Conservation (phyloP, 2,329 filamentous ascomycete genomes). For the Stagonosporopsis tanaceti region DNA sequence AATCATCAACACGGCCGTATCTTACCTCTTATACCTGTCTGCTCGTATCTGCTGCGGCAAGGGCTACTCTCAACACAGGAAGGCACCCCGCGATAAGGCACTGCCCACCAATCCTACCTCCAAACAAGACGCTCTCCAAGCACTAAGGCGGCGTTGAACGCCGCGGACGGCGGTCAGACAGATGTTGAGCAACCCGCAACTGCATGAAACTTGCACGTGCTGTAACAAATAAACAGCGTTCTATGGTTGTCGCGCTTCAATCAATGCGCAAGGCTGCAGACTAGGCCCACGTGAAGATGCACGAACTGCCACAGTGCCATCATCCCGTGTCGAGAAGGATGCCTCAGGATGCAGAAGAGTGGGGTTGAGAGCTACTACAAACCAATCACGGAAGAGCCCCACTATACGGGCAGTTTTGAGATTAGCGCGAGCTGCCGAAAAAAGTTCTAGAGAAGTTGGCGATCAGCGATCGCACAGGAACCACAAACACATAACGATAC, state of each 20-base stretch:
- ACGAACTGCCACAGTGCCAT: constrained; percentile 15
- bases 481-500: background rate
- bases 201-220: constrained; percentile 17
- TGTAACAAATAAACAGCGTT: constrained; percentile 3
- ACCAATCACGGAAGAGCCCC: constrained; percentile 22
- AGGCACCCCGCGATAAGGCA: constrained; percentile 21
- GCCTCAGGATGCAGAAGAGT: constrained; percentile 4
- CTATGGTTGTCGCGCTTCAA: constrained; percentile 13
- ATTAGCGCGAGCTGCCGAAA: background rate
- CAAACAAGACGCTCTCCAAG: constrained; percentile 4
- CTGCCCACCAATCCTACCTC: constrained; percentile 14
- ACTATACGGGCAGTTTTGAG: constrained; percentile 1
- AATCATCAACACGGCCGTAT: constrained; percentile 3
- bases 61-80: constrained; percentile 19
- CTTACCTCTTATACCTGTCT: constrained; percentile 15
- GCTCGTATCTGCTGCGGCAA: constrained; percentile 16
- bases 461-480: background rate
- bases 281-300: constrained; percentile 18
- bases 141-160: constrained; percentile 15
- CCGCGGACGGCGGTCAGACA: constrained; percentile 14
- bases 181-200: constrained; percentile 15
- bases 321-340: constrained; percentile 18
- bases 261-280: constrained; percentile 11
- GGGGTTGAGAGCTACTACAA: background rate
- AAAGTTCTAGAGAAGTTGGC: background rate